These are phyloP conservation scores for Drosera capensis DNA, from an alignment of 148 eudicot species.

Conservation along the genomic window DNA sequence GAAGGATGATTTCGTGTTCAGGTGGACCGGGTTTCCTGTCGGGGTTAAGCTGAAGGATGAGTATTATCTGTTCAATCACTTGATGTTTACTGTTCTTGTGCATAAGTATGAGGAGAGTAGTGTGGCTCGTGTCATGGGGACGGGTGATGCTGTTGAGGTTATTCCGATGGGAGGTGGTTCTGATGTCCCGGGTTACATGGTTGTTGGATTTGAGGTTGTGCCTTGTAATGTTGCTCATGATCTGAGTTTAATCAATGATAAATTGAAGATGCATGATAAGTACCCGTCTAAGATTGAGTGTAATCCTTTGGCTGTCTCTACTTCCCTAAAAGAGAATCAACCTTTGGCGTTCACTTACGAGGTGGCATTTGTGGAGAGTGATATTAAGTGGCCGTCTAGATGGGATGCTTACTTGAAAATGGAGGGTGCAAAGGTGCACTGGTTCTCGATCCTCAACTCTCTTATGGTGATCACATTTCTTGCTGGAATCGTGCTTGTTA, in stretches of 20 bases:
- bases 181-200: slow-evolving; percentile 10
- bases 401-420: slow-evolving; percentile 12
- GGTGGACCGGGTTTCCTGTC: slow-evolving; percentile 14
- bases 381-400: slow-evolving; percentile 9
- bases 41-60: slow-evolving; percentile 12
- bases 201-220: slow-evolving; percentile 12
- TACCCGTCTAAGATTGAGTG: slow-evolving; percentile 12
- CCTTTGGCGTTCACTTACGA: slow-evolving; percentile 11
- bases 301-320: slow-evolving; percentile 10
- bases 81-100: slow-evolving; percentile 15
- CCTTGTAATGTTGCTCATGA: slow-evolving; percentile 9
- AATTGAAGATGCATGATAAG: slow-evolving; percentile 9
- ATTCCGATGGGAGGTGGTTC: slow-evolving; percentile 10
- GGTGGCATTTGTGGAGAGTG: slow-evolving; percentile 13
- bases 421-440: slow-evolving; percentile 11
- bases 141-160: slow-evolving; percentile 15
- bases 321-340: slow-evolving; percentile 10
- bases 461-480: slow-evolving; percentile 14
- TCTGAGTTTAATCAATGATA: slow-evolving; percentile 4
- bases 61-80: slow-evolving; percentile 13
- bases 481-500: slow-evolving; percentile 17
- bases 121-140: slow-evolving; percentile 16
- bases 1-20: slow-evolving; percentile 10
- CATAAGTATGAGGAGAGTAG: slow-evolving; percentile 14
- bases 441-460: slow-evolving; percentile 11